These are phyloP conservation scores for Pterocarpus santalinus DNA, from an alignment of 306 rosid genomes.

Conservation along the genomic window DNA sequence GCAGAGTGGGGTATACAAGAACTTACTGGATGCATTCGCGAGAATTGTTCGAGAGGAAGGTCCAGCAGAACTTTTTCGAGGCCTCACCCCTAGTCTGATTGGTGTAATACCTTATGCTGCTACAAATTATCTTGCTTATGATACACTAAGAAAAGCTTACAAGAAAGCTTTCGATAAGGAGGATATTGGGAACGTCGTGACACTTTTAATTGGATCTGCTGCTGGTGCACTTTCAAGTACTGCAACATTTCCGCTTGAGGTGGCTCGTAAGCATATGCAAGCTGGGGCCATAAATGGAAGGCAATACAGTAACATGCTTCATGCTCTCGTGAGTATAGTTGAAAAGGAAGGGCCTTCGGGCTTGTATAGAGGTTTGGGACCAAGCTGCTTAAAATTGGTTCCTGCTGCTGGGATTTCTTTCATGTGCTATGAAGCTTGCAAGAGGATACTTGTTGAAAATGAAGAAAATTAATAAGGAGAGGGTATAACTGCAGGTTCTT, in stretches of 20 bases:
- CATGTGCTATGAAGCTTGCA: constrained; percentile 88
- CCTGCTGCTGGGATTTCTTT: constrained; percentile 86
- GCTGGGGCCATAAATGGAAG: constrained; percentile 80
- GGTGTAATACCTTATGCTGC: constrained; percentile 91
- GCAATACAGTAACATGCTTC: constrained; percentile 69
- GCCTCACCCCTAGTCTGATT: constrained; percentile 78
- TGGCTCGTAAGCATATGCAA: constrained; percentile 90
- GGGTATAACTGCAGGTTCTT: neutral
- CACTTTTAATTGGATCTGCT: constrained; percentile 79
- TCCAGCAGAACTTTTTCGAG: constrained; percentile 79
- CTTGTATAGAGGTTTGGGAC: constrained; percentile 73
- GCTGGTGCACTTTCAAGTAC: constrained; percentile 76
- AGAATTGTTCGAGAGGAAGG: constrained; percentile 74
- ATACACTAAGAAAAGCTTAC: constrained; percentile 69
- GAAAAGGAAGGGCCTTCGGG: constrained; percentile 71
- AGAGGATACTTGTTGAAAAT: constrained; percentile 60
- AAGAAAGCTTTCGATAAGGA: constrained; percentile 57
- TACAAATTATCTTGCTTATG: constrained; percentile 79
- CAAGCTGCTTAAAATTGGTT: constrained; percentile 75
- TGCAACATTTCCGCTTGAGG: constrained; percentile 89
- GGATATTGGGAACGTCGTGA: constrained; percentile 69
- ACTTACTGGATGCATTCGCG: constrained; percentile 61
- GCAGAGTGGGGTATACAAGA: constrained; percentile 79
- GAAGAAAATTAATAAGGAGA: constrained; percentile 16
- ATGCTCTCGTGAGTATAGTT: constrained; percentile 70